Percentiles rank a stretch among this genome's conserved stretches.
These are phyloP conservation scores for Dactylellina haptotyla DNA, from an alignment of 2,329 filamentous ascomycete genomes.

Conservation along the genomic window DNA sequence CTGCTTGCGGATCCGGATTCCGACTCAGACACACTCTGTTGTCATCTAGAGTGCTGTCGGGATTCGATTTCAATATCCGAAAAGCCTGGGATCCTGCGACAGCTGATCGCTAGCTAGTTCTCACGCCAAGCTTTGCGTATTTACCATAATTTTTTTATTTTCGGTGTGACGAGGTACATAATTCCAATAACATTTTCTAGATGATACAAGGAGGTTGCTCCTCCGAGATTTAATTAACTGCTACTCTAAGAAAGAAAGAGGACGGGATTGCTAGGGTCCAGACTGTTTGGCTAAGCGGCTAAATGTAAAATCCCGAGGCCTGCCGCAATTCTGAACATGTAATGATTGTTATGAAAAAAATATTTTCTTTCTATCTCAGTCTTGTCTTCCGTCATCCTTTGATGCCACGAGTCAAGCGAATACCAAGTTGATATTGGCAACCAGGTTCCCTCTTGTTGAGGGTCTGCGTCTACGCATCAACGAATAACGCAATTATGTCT, in stretches of 20 bases:
- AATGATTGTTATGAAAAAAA: no score
- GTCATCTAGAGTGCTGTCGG: conserved; percentile 15
- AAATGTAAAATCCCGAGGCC: conserved; percentile 36
- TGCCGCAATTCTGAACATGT: no score
- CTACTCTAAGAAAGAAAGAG: background rate
- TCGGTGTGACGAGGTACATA: no score
- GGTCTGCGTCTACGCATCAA: no score
- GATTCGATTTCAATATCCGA: conserved; percentile 31
- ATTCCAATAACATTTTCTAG: background rate
- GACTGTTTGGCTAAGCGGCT: conserved; percentile 38
- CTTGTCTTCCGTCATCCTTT: conserved; percentile 4
- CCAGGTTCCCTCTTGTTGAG: no score
- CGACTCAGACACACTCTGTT: conserved; percentile 25
- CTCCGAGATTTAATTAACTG: background rate
- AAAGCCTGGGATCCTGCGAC: conserved; percentile 4
- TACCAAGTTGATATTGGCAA: background rate
- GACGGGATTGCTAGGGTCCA: background rate
- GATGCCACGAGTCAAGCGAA: conserved; percentile 15
- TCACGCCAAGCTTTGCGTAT: background rate
- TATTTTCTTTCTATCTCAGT: background rate
- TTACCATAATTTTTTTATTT: no score
- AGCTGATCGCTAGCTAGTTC: background rate
- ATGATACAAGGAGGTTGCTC: background rate
- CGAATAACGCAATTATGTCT: no score
- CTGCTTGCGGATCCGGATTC: conserved; percentile 42